Percentiles rank a stretch among this genome's conserved stretches.
phyloP scores from a whole-genome alignment of 2,329 filamentous ascomycete genomes.

The Cryphonectria nitschkei region DNA sequence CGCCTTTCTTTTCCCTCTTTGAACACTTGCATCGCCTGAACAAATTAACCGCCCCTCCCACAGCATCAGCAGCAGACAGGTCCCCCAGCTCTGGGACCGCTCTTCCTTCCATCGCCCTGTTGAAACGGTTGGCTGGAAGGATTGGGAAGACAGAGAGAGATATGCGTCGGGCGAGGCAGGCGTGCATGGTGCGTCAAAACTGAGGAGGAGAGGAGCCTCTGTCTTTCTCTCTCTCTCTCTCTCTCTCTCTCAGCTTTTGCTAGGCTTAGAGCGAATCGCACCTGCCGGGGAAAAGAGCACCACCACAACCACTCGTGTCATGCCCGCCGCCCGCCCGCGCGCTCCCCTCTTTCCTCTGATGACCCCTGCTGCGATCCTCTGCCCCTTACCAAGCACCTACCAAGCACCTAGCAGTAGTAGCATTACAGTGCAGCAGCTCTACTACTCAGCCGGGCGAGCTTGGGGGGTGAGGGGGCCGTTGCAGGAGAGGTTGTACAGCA shows the following conservation, averaged over 20 bases:
- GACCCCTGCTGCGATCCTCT: background rate
- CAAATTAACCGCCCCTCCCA: background rate
- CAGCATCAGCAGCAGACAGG: background rate
- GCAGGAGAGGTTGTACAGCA: background rate
- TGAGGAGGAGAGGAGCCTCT: background rate
- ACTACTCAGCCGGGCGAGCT: background rate
- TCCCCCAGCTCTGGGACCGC: background rate
- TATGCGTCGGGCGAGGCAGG: background rate
- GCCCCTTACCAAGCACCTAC: too few relatives aligned
- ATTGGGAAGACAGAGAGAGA: background rate
- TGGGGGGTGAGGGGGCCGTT: background rate
- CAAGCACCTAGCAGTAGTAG: too few relatives aligned
- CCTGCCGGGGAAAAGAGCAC: background rate
- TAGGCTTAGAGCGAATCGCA: constrained; percentile 2
- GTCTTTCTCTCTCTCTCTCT: too few relatives aligned
- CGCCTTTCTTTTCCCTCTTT: background rate
- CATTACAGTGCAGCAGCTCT: background rate
- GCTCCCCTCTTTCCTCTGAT: background rate
- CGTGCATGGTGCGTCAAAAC: background rate
- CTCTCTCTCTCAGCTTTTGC: background rate
- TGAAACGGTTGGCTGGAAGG: background rate
- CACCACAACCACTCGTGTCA: background rate
- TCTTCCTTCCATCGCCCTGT: background rate
- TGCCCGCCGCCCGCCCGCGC: background rate
- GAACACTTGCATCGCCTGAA: too few relatives aligned